Base-by-base conservation (phyloP, 805 yeast genomes). In the Nakazawaea ernobii region DNA sequence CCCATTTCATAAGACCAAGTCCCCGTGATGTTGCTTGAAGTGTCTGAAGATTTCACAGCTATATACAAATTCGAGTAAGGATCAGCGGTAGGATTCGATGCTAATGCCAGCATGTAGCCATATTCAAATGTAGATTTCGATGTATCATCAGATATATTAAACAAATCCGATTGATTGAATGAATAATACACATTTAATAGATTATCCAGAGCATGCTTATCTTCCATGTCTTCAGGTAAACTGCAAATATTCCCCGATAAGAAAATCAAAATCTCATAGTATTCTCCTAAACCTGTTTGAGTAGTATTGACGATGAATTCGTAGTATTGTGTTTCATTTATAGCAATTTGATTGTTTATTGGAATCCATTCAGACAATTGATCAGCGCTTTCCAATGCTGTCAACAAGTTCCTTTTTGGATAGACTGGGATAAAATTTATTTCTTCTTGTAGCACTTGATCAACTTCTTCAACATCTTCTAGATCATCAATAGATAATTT, bases 1-100 rank as follows among this genome's bases (percentile, higher is more conserved):
- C 88, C 91, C 32, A 89, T 61, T 58, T 81, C 78, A 57, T 82
- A 86, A 7, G 69, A 53, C 91, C 91, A 84, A 7, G 42, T 35
- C 6, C 59, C 56, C 57, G 1, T 30, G 30, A 42, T 14, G 8
- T 49, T 49, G n/a, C 53, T 59, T 6, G 13, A 36, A 4, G 43
- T 33, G 15, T 15, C 13, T 7, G 51, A 49, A 2, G 67, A 55
- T 2, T 37, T 42, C 2, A 66, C 55, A 0, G 56, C 51, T 13
- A 62, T 44, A 32, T 60, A 60, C 8, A 55, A 39, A 1, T 40
- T 43, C 27, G 55, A 44, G 8, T 48, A 40, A 4, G 44, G 44
- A 33, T 53, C 50, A 7, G 45, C 45, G 3, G 36, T 44, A 5
- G 51, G 53, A n/a, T 46, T 45, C 13, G 48, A 43, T 8, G 57